Percentiles rank a stretch among this genome's conserved stretches.
phyloP scores from a whole-genome alignment of 345 rosid species.

The Sisymbrium altissimum region DNA sequence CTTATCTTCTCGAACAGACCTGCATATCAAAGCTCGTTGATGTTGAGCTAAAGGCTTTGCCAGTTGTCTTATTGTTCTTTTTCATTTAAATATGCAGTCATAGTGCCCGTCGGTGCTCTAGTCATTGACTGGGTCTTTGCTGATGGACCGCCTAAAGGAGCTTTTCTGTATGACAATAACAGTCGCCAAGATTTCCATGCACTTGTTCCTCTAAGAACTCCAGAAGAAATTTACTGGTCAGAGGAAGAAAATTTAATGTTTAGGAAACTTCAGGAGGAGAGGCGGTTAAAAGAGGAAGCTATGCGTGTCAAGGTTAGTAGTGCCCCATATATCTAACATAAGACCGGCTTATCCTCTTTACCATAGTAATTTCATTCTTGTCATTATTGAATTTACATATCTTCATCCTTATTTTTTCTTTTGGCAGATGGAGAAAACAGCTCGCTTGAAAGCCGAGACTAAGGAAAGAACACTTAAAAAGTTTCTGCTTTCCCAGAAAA shows the following conservation, averaged over 20 bases:
- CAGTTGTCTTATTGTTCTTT: neutral
- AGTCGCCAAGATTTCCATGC: conserved; percentile 70
- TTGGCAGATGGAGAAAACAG: conserved; percentile 61
- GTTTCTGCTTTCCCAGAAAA: conserved; percentile 79
- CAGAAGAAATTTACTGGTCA: conserved; percentile 62
- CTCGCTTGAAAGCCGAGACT: conserved; percentile 65
- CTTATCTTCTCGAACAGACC: neutral
- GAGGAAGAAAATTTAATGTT: conserved; percentile 68
- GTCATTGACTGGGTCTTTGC: conserved; percentile 92
- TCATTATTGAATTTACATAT: neutral
- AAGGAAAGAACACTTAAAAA: conserved; percentile 67
- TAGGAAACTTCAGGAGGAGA: conserved; percentile 63
- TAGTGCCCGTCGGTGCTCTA: conserved; percentile 57
- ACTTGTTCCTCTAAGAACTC: conserved; percentile 46
- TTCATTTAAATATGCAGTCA: conserved; percentile 45
- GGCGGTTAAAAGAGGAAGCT: conserved; percentile 69
- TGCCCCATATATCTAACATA: neutral
- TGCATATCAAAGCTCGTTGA: neutral
- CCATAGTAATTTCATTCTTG: neutral
- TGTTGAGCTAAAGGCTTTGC: neutral
- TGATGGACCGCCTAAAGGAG: conserved; percentile 80
- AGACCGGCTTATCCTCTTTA: conserved; percentile 9
- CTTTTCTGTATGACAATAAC: conserved; percentile 72
- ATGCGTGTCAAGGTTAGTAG: conserved; percentile 65
- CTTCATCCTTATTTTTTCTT: neutral